Evolutionary conservation across 2,329 filamentous ascomycete genomes (phyloP).

Genomic region (Lomentospora prolificans): DNA sequence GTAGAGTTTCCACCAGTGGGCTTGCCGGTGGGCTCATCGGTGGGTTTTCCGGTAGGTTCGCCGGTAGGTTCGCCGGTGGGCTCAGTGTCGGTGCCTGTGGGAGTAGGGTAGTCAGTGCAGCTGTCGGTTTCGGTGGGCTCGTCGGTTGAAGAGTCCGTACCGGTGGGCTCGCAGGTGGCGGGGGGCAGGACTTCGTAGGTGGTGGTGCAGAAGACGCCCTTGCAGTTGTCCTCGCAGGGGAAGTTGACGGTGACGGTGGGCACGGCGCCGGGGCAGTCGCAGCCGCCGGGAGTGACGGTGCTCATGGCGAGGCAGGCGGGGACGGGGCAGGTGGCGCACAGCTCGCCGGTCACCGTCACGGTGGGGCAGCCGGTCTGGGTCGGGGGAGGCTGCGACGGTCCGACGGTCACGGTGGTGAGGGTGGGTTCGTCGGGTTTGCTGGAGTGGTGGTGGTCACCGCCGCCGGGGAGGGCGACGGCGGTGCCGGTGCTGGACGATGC

Average conservation of each 20-base stretch:
- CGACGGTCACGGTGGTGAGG: not conserved
- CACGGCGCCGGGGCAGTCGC: constrained; percentile 1
- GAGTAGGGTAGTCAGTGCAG: not conserved
- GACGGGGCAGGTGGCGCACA: constrained; percentile 24
- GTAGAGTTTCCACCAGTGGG: not conserved
- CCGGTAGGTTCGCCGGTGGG: constrained; percentile 1
- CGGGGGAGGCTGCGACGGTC: constrained; percentile 1
- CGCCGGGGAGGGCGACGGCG: not conserved
- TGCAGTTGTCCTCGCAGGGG: constrained; percentile 7
- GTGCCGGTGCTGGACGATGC: not conserved
- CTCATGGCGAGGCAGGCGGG: constrained; percentile 19
- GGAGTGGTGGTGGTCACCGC: not conserved
- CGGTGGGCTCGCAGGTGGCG: constrained; percentile 3
- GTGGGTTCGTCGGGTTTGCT: not conserved
- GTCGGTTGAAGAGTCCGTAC: not conserved
- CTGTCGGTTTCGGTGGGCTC: not conserved
- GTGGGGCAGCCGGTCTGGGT: constrained; percentile 20
- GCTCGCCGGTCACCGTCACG: constrained; percentile 20
- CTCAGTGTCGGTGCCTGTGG: not conserved
- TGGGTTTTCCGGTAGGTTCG: not conserved
- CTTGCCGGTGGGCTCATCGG: not conserved
- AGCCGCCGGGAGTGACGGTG: constrained; percentile 16
- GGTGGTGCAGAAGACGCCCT: constrained; percentile 2
- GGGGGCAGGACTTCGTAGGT: not conserved
- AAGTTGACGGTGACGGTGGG: constrained; percentile 9